Percentiles rank a stretch among this genome's conserved stretches.
phyloP scores from a whole-genome alignment of 148 eudicot species.

The Chenopodium quinoa region DNA sequence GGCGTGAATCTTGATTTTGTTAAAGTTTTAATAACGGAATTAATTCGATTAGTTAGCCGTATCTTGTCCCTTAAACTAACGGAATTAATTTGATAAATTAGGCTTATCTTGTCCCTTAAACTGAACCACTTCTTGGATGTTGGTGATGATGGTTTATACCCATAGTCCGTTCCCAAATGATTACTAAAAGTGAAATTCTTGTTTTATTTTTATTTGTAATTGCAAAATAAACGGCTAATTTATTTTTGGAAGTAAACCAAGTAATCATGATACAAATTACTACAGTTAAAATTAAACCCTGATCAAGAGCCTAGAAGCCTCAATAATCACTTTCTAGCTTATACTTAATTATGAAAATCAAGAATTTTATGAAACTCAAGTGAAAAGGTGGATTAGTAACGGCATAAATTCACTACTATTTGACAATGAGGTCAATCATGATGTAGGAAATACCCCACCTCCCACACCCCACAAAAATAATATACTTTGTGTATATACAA shows the following conservation, averaged over 20 bases:
- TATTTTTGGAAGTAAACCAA: background rate
- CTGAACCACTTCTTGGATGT: too few relatives aligned
- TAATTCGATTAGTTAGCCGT: background rate
- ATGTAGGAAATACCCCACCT: too few relatives aligned
- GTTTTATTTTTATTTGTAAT: background rate
- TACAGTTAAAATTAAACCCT: background rate
- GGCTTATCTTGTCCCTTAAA: too few relatives aligned
- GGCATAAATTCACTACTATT: background rate
- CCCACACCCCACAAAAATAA: too few relatives aligned
- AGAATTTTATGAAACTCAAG: background rate
- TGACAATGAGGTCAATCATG: too few relatives aligned
- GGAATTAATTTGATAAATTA: too few relatives aligned
- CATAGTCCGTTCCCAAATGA: background rate
- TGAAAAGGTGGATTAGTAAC: background rate
- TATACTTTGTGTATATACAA: too few relatives aligned
- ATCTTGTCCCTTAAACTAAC: too few relatives aligned
- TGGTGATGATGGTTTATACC: background rate
- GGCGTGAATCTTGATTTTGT: background rate
- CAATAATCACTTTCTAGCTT: background rate
- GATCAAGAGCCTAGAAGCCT: background rate
- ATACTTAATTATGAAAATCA: background rate
- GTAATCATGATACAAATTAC: background rate
- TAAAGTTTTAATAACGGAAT: background rate
- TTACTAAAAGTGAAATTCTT: background rate
- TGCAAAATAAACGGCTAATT: slow-evolving; percentile 1